Evolutionary conservation across 73 alveolate genomes (phyloP).

Genomic region (Paramecium octaurelia): DNA sequence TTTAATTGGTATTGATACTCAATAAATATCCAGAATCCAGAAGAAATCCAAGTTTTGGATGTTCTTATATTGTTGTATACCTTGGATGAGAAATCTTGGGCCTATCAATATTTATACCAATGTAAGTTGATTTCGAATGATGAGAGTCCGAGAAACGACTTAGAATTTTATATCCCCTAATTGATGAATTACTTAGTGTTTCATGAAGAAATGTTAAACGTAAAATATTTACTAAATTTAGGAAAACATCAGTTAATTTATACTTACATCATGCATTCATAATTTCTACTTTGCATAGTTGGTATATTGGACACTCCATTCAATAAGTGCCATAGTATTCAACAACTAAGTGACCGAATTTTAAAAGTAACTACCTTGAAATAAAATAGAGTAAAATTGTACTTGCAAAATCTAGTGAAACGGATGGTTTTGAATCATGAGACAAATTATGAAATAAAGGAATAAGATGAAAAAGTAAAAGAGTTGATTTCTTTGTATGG

Average conservation of each 20-base stretch:
- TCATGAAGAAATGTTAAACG: constrained; percentile 59
- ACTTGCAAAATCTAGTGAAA: background rate
- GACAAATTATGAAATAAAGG: background rate
- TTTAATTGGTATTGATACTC: background rate
- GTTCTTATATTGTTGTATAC: constrained; percentile 36
- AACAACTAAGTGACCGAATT: constrained; percentile 48
- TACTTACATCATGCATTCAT: constrained; percentile 40
- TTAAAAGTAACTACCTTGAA: constrained; percentile 10
- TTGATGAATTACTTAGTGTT: constrained; percentile 51
- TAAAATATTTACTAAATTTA: background rate
- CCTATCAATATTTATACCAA: background rate
- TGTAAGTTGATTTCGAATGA: constrained; percentile 22
- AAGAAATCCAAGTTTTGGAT: constrained; percentile 19
- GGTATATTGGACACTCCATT: constrained; percentile 39
- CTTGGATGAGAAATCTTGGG: background rate
- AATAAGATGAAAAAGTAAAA: background rate
- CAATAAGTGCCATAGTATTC: constrained; percentile 18
- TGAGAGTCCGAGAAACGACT: constrained; percentile 54
- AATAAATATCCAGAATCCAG: background rate
- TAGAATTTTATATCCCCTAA: constrained; percentile 55
- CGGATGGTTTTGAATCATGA: constrained; percentile 39
- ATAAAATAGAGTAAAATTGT: background rate
- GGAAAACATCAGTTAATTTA: constrained; percentile 48
- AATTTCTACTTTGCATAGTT: constrained; percentile 49
- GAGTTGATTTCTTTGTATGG: constrained; percentile 50